Evolutionary conservation across 768 basidiomycete species (phyloP), one percentile per base, ranked within the genome.

Genomic region (Chalciporus piperatus): DNA sequence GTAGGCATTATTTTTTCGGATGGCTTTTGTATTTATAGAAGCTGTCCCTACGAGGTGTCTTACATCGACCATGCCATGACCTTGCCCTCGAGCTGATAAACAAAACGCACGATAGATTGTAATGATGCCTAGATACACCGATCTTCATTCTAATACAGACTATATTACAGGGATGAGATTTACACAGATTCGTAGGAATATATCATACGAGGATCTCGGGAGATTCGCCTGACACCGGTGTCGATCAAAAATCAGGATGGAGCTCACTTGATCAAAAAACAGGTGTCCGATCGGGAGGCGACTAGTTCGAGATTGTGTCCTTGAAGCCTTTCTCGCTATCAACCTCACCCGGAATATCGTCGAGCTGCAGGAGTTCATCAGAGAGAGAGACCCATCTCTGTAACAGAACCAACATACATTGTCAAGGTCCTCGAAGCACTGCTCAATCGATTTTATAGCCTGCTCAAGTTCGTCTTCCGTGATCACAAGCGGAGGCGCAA

Each of bases 401-500:
- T 40, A 20, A 9, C 14, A 54, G 1, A 32, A 30, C 14, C 12
- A 71, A 79, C 44, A 32, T 37, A 89, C 88, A 68, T 76, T 73
- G 68, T 98, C 96, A 41, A 98, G 79, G 63, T 97, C 94, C 11
- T 72, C 68, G 41, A 98, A 72, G 46, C 82, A 85, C 59, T 89
- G 80, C 19, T 81, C 82, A 62, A 99, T 92, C 50, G 89, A 83
- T 50, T 68, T 70, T 13, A 97, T 78, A 19, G 85, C 87, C 68
- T 82, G 83, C 67, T 76, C 74, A 54, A 98, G 65, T 54, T 97
- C 92, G 17, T 80, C 83, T 62, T 97, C 92, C n/a, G 82, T 76
- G 52, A 99, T 99, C 55, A 98, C 92, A 48, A 99, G 72, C 3
- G 96, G 96, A 3, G 96, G 96, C 2, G 97, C 92, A 67, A 99